A percentile compares a stretch with the other conserved stretches of the same genome.
Conservation (phyloP, 2,329 filamentous ascomycete genomes). For the Aspergillus viridinutans region DNA sequence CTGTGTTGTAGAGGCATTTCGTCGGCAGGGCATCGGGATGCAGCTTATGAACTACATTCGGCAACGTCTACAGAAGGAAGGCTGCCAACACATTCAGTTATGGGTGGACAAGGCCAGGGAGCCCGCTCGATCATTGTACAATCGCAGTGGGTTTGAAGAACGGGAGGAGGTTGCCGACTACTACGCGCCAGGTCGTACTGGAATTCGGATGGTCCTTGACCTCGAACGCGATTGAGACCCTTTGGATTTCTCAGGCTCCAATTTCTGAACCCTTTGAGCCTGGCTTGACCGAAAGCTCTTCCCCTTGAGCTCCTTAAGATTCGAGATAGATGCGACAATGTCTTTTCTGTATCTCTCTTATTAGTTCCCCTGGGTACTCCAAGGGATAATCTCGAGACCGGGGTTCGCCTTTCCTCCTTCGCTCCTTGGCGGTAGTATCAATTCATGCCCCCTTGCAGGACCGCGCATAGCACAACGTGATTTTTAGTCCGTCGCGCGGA, state of each 20-base stretch:
- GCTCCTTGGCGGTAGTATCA: slow-evolving; percentile 5
- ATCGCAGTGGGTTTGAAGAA: slow-evolving; percentile 44
- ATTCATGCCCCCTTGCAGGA: slow-evolving; percentile 31
- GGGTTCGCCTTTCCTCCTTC: slow-evolving; percentile 19
- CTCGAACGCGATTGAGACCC: slow-evolving; percentile 22
- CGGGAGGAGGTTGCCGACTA: slow-evolving; percentile 46
- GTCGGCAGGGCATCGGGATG: slow-evolving; percentile 45
- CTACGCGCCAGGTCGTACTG: slow-evolving; percentile 48
- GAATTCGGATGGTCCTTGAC: slow-evolving; percentile 41
- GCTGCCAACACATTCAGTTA: slow-evolving; percentile 46
- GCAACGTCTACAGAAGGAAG: slow-evolving; percentile 41
- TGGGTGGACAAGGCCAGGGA: slow-evolving; percentile 50
- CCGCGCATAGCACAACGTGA: slow-evolving; percentile 29
- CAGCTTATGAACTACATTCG: slow-evolving; percentile 44
- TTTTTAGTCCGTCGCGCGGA: slow-evolving; percentile 16
- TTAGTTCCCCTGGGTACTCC: slow-evolving; percentile 16
- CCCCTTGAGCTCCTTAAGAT: slow-evolving; percentile 6
- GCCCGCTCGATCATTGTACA: slow-evolving; percentile 45
- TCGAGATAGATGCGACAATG: slow-evolving; percentile 4
- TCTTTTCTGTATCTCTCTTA: slow-evolving; percentile 10
- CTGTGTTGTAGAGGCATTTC: slow-evolving; percentile 45
- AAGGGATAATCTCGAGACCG: slow-evolving; percentile 15
- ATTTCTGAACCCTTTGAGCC: slow-evolving; percentile 8
- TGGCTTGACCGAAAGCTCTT: slow-evolving; percentile 14
- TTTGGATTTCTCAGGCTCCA: slow-evolving; percentile 9